These are phyloP conservation scores for Monoraphidium neglectum DNA, from an alignment of 139 green algal genomes.

Conservation along the genomic window DNA sequence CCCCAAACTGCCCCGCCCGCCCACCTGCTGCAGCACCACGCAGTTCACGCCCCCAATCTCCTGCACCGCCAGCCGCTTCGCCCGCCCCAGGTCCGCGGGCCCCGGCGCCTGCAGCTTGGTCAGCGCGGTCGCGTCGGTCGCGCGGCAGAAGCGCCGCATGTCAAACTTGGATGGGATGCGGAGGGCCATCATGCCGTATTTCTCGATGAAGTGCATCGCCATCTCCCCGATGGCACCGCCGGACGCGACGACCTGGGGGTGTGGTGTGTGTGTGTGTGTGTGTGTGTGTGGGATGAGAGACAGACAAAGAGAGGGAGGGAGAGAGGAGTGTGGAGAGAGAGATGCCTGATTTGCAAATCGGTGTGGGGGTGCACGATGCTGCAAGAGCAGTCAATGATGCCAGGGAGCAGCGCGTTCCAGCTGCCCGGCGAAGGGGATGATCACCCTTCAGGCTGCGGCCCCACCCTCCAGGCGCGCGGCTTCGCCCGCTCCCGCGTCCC, in stretches of 20 bases:
- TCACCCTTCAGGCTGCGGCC: too few relatives aligned
- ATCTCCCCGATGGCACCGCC: constrained; percentile 92
- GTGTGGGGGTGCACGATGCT: too few relatives aligned
- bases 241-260: constrained; percentile 72
- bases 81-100: constrained; percentile 84
- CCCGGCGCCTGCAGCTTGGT: constrained; percentile 72
- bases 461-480: too few relatives aligned
- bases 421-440: too few relatives aligned
- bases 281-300: too few relatives aligned
- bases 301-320: too few relatives aligned
- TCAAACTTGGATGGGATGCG: constrained; percentile 98
- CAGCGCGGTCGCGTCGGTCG: constrained; percentile 68
- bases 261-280: too few relatives aligned
- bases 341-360: background rate
- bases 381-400: too few relatives aligned
- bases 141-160: constrained; percentile 91
- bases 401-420: too few relatives aligned
- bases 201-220: constrained; percentile 98
- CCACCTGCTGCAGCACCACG: constrained; percentile 79
- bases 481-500: too few relatives aligned
- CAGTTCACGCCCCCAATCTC: constrained; percentile 93
- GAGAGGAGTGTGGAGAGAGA: too few relatives aligned
- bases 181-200: constrained; percentile 80
- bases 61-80: constrained; percentile 52
- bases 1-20: constrained; percentile 7